Conservation (phyloP, 495 filamentous ascomycete genomes). For the Penicillium arizonense region DNA sequence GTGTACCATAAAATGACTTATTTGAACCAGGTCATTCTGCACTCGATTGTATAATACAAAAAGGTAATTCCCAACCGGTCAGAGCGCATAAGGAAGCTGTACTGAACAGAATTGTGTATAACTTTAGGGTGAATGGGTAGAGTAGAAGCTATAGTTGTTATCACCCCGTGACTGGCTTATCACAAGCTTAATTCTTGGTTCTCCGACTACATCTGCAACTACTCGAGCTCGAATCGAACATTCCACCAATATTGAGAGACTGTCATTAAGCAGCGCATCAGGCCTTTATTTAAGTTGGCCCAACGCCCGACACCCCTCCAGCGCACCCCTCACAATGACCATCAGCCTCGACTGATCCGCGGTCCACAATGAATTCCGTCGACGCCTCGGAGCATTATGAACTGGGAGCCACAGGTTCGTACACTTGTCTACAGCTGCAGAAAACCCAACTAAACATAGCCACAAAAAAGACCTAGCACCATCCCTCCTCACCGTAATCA, state of each 20-base stretch:
- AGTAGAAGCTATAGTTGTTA: conserved; percentile 6
- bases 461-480: conserved; percentile 60
- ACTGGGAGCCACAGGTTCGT: conserved; percentile 35
- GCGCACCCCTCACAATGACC: neutral
- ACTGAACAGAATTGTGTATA: too few species aligned
- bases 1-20: too few species aligned
- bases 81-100: too few species aligned
- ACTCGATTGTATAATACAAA: too few species aligned
- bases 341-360: conserved; percentile 4
- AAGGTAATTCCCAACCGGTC: too few species aligned
- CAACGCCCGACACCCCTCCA: neutral
- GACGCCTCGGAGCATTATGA: conserved; percentile 87
- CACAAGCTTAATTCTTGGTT: neutral
- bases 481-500: conserved; percentile 83
- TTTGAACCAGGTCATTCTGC: too few species aligned
- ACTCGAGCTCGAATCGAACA: neutral
- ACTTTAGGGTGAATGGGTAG: too few species aligned
- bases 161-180: conserved; percentile 12
- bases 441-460: neutral
- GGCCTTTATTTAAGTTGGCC: neutral
- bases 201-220: neutral
- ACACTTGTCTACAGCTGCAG: neutral
- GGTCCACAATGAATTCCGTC: conserved; percentile 72
- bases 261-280: neutral
- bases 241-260: too few species aligned